Conservation (phyloP, 2,329 filamentous ascomycete species). For the Trichoderma citrinoviride region DNA sequence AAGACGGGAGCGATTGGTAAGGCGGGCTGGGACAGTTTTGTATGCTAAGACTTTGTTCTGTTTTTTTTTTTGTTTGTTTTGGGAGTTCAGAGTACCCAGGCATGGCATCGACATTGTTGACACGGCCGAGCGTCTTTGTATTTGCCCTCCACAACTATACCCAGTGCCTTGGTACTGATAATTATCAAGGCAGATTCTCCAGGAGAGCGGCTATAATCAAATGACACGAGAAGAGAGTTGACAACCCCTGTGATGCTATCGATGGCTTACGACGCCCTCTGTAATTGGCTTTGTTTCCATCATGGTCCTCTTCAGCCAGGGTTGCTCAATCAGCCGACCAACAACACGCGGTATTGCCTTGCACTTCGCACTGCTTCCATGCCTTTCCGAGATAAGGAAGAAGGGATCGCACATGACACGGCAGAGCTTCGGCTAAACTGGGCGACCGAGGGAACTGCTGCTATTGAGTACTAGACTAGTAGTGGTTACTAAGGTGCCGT, state of each 20-base stretch:
- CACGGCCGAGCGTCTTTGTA: conserved; percentile 7
- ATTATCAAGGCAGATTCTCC: too few relatives aligned
- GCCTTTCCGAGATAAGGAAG: background rate
- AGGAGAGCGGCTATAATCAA: too few relatives aligned
- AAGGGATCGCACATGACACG: conserved; percentile 18
- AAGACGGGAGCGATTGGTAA: conserved; percentile 12
- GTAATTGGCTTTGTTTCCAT: background rate
- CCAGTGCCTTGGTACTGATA: too few relatives aligned
- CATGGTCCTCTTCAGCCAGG: background rate
- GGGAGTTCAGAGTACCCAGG: conserved; percentile 22
- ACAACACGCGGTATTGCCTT: too few relatives aligned
- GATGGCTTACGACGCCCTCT: background rate
- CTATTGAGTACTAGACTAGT: background rate
- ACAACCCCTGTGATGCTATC: background rate
- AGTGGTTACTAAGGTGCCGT: conserved; percentile 21
- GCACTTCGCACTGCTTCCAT: background rate
- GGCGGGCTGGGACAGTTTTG: conserved; percentile 18
- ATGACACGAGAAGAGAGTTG: background rate
- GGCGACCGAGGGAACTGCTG: too few relatives aligned
- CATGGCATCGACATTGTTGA: conserved; percentile 14
- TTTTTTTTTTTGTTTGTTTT: conserved; percentile 1
- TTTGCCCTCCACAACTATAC: background rate
- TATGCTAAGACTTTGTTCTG: background rate
- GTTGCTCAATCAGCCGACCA: conserved; percentile 11
- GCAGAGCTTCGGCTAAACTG: conserved; percentile 19